These are phyloP conservation scores for Cucurbita maxima DNA, from an alignment of 306 rosid species.

Conservation along the genomic window DNA sequence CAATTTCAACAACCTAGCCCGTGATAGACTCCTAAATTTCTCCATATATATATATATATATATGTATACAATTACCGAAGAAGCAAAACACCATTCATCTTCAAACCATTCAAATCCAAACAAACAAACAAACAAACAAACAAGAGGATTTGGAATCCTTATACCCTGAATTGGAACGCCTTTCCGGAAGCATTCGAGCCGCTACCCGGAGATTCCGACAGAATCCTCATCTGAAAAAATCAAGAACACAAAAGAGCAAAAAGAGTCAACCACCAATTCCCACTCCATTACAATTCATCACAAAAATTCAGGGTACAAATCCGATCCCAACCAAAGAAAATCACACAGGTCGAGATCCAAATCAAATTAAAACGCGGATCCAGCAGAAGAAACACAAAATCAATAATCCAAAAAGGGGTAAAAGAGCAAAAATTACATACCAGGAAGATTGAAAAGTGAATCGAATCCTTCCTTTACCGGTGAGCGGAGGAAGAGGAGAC, in stretches of 20 bases:
- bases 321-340: not conserved
- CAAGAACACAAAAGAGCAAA: not conserved
- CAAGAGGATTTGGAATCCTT: not conserved
- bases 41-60: not conserved
- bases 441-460: conserved; percentile 4
- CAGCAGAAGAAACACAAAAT: conserved; percentile 2
- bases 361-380: not conserved
- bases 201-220: not conserved
- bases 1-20: conserved; percentile 6
- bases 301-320: not conserved
- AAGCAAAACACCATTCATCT: not conserved
- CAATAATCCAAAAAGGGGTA: not conserved
- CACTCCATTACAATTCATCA: not conserved
- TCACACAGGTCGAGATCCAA: not conserved
- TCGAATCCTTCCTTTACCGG: not conserved
- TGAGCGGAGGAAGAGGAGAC: not conserved
- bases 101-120: not conserved
- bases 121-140: not conserved
- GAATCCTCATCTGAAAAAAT: conserved; percentile 10
- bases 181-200: conserved; percentile 4
- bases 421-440: not conserved
- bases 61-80: conserved; percentile 3
- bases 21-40: conserved; percentile 4
- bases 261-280: not conserved
- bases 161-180: not conserved